Evolutionary conservation across 2,329 filamentous ascomycete species (phyloP), one percentile per base, ranked within the genome.

Genomic region (Helotiales sp.): DNA sequence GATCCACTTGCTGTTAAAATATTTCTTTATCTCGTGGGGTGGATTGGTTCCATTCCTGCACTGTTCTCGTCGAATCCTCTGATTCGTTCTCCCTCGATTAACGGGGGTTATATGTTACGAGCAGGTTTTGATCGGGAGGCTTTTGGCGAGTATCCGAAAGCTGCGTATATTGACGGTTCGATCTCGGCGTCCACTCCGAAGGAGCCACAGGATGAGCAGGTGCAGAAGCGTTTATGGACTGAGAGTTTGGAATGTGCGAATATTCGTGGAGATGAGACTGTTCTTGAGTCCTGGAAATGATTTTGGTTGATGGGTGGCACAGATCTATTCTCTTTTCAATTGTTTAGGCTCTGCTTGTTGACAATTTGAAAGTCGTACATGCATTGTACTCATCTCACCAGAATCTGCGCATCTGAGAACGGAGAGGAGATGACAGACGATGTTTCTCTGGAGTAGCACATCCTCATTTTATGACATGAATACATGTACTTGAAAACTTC

Each of bases 91-190:
- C 2, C 64, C 29, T 63, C 63, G 63, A 73, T 72, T 64, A 74
- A 72, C 31, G 74, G 72, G 3, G 62, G 48, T 6, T 71, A 76
- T 60, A 63, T 67, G 29, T 38, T 74, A 22, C 58, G 62, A 4
- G 68, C 73, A 22, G 69, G 67, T 44, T 73, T 75, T 51, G 66
- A 72, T 19, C 57, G 64, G 7, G 60, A 68, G 1, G 54, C 59
- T 12, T 62, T 67, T 0, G 69, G 68, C 5, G 61, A 64, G 27
- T 58, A 54, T n/a, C 72, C 68, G 9, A 70, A 69, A 55, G 55
- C 61, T 19, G 44, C 73, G 25, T 75, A 76, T 57, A 59, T 75
- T 17, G 70, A 75, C 52, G 74, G 74, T 5, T 66, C 65, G 33
- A 69, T 71, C 5, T 64, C 67, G 51, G 15, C 59, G 2, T 65